These are phyloP conservation scores for Annona cherimola DNA, from an alignment of 164 flowering plant genomes.

Conservation along the genomic window DNA sequence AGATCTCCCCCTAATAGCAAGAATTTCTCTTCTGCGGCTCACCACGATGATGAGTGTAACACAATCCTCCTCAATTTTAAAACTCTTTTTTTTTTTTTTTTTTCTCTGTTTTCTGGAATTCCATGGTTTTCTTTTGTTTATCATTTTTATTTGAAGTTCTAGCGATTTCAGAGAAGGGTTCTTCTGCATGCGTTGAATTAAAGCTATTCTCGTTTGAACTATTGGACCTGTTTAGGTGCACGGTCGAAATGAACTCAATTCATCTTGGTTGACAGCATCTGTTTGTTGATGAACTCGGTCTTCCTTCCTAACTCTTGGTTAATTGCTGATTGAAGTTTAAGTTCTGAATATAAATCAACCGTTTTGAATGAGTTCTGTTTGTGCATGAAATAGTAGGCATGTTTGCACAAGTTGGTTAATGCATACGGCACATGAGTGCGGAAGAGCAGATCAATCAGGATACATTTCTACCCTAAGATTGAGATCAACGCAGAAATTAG, in stretches of 20 bases:
- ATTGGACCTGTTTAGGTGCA: neutral
- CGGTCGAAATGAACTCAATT: neutral
- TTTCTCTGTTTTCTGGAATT: neutral
- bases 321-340: too few relatives aligned
- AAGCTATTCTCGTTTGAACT: neutral
- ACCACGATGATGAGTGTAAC: constrained; percentile 55
- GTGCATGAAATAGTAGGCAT: too few relatives aligned
- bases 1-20: constrained; percentile 32
- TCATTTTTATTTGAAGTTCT: too few relatives aligned
- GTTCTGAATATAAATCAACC: too few relatives aligned
- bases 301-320: neutral
- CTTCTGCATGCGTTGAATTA: too few relatives aligned
- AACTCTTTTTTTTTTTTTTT: too few relatives aligned
- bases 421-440: too few relatives aligned
- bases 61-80: neutral
- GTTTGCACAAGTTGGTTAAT: too few relatives aligned
- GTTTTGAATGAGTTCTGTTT: too few relatives aligned
- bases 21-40: constrained; percentile 43
- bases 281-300: neutral
- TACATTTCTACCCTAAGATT: neutral
- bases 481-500: neutral
- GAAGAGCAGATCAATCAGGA: too few relatives aligned
- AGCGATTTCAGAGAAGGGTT: neutral
- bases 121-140: neutral
- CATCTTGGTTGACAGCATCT: neutral